These are phyloP conservation scores for Puccinia horiana DNA, from an alignment of 1,284 basidiomycete genomes.

Conservation along the genomic window DNA sequence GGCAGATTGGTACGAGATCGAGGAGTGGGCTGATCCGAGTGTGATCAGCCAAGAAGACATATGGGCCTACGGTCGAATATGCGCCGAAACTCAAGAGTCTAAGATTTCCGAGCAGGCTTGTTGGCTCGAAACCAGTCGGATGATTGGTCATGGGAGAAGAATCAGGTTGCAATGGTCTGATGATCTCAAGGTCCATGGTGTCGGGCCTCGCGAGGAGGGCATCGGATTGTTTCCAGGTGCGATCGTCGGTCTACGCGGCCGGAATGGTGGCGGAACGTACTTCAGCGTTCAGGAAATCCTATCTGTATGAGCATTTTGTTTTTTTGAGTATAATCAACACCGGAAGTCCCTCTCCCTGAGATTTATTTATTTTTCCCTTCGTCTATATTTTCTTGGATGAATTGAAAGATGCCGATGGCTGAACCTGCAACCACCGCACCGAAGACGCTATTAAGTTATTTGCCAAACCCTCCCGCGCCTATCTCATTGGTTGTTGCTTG, in stretches of 20 bases:
- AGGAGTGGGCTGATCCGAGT: slow-evolving; percentile 69
- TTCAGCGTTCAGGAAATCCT: slow-evolving; percentile 83
- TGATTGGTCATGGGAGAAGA: slow-evolving; percentile 71
- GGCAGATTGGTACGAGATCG: slow-evolving; percentile 69
- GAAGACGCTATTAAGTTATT: slow-evolving; percentile 56
- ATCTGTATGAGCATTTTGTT: slow-evolving; percentile 63
- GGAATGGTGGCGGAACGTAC: slow-evolving; percentile 83
- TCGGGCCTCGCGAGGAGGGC: slow-evolving; percentile 66
- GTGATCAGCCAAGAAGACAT: slow-evolving; percentile 69
- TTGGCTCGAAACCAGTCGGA: slow-evolving; percentile 76
- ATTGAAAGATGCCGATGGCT: slow-evolving; percentile 60
- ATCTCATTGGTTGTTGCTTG: slow-evolving; percentile 72
- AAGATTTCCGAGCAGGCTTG: slow-evolving; percentile 76
- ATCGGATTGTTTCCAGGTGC: slow-evolving; percentile 84
- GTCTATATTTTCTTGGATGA: slow-evolving; percentile 61
- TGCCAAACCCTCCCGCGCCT: slow-evolving; percentile 60
- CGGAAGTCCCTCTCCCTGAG: background rate
- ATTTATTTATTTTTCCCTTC: slow-evolving; percentile 62
- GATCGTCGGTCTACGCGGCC: slow-evolving; percentile 81
- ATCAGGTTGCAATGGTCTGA: slow-evolving; percentile 72
- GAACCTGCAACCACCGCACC: slow-evolving; percentile 57
- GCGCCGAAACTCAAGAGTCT: slow-evolving; percentile 66
- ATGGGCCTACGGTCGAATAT: slow-evolving; percentile 77
- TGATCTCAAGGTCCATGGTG: slow-evolving; percentile 69
- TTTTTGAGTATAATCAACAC: background rate